These are phyloP conservation scores for Zizania palustris DNA, from an alignment of 202 grass and related monocot genomes.

Conservation along the genomic window DNA sequence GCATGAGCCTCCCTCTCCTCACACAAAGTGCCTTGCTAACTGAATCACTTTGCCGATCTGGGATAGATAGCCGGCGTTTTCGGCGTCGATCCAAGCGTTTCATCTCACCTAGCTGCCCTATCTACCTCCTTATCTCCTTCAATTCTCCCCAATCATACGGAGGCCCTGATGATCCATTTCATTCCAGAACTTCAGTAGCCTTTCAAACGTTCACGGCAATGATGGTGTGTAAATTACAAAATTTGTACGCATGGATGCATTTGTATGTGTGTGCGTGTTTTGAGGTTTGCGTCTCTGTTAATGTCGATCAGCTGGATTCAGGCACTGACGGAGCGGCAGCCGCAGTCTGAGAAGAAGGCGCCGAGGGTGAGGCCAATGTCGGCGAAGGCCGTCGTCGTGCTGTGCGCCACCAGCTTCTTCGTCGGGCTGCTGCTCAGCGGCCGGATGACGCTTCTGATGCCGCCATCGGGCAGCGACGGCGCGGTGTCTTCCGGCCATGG, in stretches of 20 bases:
- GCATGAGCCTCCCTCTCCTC: constrained; percentile 42
- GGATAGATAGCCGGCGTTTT: no score
- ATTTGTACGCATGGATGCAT: background rate
- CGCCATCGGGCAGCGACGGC: background rate
- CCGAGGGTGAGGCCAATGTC: constrained; percentile 53
- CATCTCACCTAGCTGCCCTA: background rate
- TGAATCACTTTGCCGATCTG: no score
- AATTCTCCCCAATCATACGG: background rate
- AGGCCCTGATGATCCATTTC: background rate
- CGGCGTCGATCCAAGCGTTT: background rate
- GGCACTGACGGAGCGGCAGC: constrained; percentile 60
- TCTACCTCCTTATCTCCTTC: background rate
- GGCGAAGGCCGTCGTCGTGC: constrained; percentile 47
- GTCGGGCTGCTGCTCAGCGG: constrained; percentile 24
- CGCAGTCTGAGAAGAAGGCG: constrained; percentile 73
- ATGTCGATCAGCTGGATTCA: constrained; percentile 44
- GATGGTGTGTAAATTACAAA: constrained; percentile 47
- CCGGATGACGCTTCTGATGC: no score
- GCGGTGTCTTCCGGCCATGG: constrained; percentile 18
- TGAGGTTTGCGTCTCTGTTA: background rate
- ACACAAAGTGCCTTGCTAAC: no score
- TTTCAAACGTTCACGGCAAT: background rate
- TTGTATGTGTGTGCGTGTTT: background rate
- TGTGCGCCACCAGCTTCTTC: constrained; percentile 76
- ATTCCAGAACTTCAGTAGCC: no score